These are phyloP conservation scores for Talaromyces liani DNA, from an alignment of 495 filamentous ascomycete species.

Conservation along the genomic window DNA sequence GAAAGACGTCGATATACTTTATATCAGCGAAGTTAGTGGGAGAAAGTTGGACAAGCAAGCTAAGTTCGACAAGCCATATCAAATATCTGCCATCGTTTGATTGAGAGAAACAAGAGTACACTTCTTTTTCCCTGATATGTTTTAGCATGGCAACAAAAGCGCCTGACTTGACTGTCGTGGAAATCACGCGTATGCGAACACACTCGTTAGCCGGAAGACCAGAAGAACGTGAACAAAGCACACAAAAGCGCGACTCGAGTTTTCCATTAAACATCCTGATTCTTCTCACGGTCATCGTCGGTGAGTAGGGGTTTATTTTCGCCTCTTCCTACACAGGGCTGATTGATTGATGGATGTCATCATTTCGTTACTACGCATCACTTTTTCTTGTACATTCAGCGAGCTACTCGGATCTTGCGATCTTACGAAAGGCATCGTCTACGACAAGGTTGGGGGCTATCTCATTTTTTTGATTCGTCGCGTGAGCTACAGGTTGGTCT, in stretches of 20 bases:
- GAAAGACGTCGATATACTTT: not conserved
- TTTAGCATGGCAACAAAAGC: conserved; percentile 26
- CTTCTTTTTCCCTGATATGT: conserved; percentile 26
- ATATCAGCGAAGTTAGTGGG: not conserved
- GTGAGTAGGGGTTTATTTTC: not conserved
- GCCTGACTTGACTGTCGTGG: not conserved
- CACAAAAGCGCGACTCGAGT: not conserved
- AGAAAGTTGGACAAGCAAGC: conserved; percentile 19
- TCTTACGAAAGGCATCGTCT: not conserved
- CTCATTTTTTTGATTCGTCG: not conserved
- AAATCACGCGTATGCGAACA: not conserved
- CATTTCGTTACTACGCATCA: not conserved
- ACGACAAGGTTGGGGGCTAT: not conserved
- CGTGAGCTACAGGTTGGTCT: not conserved
- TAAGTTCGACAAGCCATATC: conserved; percentile 37
- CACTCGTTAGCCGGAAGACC: not conserved
- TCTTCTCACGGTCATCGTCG: not conserved
- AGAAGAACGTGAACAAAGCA: not conserved
- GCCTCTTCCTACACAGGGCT: not conserved
- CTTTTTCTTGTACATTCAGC: not conserved
- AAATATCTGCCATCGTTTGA: conserved; percentile 8
- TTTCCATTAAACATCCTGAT: not conserved
- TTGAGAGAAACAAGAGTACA: conserved; percentile 11
- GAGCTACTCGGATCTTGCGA: not conserved
- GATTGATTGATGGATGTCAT: not conserved